phyloP scores from a whole-genome alignment of 371 early-diverging fungal genomes.

The Sporodiniella umbellata region DNA sequence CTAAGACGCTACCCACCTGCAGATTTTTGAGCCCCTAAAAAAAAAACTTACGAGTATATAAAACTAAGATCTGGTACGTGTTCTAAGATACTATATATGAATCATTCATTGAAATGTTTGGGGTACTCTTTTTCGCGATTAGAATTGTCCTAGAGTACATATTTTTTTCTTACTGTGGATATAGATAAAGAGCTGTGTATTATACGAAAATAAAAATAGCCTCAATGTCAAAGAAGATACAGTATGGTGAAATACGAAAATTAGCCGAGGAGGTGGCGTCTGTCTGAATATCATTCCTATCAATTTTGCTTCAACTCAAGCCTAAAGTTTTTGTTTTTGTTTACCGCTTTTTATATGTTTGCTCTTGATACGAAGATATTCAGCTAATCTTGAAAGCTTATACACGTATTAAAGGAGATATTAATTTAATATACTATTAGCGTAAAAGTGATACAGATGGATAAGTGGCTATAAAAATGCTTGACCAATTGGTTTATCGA shows the following conservation, averaged over 20 bases:
- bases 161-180: constrained; percentile 2
- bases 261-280: background rate
- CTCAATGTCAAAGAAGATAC: constrained; percentile 6
- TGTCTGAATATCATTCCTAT: constrained; percentile 7
- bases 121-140: constrained; percentile 5
- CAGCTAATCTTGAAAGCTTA: no score
- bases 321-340: constrained; percentile 2
- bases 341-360: no score
- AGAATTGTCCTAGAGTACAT: constrained; percentile 6
- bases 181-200: constrained; percentile 2
- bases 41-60: background rate
- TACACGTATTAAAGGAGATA: no score
- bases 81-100: constrained; percentile 4
- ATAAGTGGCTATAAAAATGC: no score
- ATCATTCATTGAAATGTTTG: constrained; percentile 7
- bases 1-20: constrained; percentile 3
- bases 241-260: background rate
- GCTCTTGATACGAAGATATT: no score
- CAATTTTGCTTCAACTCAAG: constrained; percentile 6
- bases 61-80: constrained; percentile 7
- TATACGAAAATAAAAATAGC: constrained; percentile 1
- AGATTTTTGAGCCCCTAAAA: background rate
- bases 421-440: no score
- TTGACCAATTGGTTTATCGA: no score
- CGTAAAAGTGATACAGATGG: no score